Conservation (phyloP, 2,329 filamentous ascomycete genomes). For the Pyrenophora teres region DNA sequence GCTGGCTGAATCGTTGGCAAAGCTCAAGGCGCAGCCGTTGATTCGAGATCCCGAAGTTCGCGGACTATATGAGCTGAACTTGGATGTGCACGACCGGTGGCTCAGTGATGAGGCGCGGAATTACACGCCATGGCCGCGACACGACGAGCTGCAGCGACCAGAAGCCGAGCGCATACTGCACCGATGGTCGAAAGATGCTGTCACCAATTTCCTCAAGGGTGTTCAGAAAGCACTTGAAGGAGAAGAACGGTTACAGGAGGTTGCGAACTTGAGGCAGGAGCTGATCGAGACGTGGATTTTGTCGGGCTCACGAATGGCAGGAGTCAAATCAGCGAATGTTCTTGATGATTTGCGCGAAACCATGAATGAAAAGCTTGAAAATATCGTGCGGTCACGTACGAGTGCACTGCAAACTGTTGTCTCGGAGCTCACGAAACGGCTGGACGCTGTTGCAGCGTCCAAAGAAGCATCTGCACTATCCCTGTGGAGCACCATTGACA, state of each 20-base stretch:
- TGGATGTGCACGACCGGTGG: constrained; percentile 80
- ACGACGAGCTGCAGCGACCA: constrained; percentile 65
- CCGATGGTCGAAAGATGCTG: constrained; percentile 49
- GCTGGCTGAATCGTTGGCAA: constrained; percentile 70
- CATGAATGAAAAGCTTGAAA: constrained; percentile 70
- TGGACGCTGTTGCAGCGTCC: constrained; percentile 62
- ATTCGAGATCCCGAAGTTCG: constrained; percentile 72
- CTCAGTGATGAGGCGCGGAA: constrained; percentile 80
- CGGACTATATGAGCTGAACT: constrained; percentile 68
- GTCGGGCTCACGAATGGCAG: constrained; percentile 66
- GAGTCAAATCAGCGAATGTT: constrained; percentile 70
- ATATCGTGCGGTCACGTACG: constrained; percentile 67
- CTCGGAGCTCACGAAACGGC: constrained; percentile 64
- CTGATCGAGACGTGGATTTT: constrained; percentile 77
- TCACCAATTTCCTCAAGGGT: constrained; percentile 57
- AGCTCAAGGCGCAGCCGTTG: constrained; percentile 71
- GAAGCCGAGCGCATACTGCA: constrained; percentile 50
- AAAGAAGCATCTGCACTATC: constrained; percentile 51
- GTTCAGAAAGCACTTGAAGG: constrained; percentile 63
- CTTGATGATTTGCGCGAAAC: constrained; percentile 69
- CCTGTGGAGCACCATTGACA: constrained; percentile 70
- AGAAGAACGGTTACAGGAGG: constrained; percentile 68
- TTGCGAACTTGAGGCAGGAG: constrained; percentile 71
- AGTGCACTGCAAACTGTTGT: constrained; percentile 68
- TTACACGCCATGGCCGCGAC: constrained; percentile 85